Percentiles rank a stretch among this genome's conserved stretches.
Conservation (phyloP, 129 eudicot genomes). For the Arctium minus region DNA sequence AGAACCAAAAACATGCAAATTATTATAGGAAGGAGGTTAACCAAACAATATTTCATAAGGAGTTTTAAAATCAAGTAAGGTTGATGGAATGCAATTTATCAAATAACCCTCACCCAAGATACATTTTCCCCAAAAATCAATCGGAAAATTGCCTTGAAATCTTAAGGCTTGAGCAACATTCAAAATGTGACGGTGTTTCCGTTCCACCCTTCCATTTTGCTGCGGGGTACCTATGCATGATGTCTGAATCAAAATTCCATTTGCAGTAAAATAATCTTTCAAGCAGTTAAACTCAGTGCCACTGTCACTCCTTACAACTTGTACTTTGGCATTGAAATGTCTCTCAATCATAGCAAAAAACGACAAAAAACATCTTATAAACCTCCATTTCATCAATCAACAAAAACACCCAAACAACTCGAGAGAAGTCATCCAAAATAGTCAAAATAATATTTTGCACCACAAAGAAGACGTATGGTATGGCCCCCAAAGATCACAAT, state of each 20-base stretch:
- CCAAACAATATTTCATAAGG: neutral
- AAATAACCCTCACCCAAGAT: neutral
- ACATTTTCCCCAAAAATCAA: neutral
- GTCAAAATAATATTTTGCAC: too few relatives aligned
- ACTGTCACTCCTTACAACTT: neutral
- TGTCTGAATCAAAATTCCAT: conserved; percentile 7
- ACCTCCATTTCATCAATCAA: too few relatives aligned
- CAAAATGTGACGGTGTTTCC: neutral
- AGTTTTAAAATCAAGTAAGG: neutral
- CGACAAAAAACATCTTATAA: neutral
- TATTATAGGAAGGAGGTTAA: neutral
- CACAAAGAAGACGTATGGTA: too few relatives aligned
- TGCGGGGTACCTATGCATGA: conserved; percentile 3
- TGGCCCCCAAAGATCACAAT: too few relatives aligned
- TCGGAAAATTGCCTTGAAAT: neutral
- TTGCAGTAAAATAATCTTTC: neutral
- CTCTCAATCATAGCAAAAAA: neutral
- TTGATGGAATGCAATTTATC: neutral
- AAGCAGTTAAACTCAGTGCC: neutral
- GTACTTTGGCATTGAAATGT: neutral
- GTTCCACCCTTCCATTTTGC: too few relatives aligned
- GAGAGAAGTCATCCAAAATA: too few relatives aligned
- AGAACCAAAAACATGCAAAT: neutral
- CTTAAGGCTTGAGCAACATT: neutral
- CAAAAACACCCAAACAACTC: too few relatives aligned